Conservation (phyloP, 2,329 filamentous ascomycete genomes). For the Corinectria fuckeliana region DNA sequence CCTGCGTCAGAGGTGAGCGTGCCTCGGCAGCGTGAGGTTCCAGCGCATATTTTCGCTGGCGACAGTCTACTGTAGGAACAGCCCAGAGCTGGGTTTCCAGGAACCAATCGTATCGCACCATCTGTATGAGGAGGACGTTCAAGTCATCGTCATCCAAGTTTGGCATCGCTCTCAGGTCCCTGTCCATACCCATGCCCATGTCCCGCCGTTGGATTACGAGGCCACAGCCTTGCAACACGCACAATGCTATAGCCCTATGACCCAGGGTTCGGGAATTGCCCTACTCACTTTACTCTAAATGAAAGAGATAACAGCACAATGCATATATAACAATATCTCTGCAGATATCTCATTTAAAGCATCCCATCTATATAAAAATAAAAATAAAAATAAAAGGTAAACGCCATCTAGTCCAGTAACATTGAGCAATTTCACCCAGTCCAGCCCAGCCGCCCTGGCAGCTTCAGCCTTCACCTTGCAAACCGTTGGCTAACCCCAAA, state of each 20-base stretch:
- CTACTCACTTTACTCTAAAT: background rate
- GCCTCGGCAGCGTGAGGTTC: background rate
- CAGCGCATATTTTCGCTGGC: constrained; percentile 13
- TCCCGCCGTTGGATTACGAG: constrained; percentile 14
- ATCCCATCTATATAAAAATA: too few species aligned
- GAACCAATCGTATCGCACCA: constrained; percentile 3
- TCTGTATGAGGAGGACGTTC: background rate
- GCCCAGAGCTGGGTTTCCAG: background rate
- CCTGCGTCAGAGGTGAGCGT: constrained; percentile 5
- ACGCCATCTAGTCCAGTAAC: background rate
- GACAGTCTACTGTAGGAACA: background rate
- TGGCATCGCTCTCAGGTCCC: background rate
- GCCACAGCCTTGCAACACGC: background rate
- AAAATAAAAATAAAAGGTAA: background rate
- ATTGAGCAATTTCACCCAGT: background rate
- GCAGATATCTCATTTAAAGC: background rate
- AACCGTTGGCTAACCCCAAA: constrained; percentile 4
- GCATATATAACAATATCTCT: background rate
- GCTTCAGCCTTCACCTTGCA: constrained; percentile 12
- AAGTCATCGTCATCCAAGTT: constrained; percentile 5
- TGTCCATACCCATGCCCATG: constrained; percentile 5
- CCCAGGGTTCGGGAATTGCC: constrained; percentile 8
- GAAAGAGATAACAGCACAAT: constrained; percentile 9
- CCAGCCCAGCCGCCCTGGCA: constrained; percentile 9
- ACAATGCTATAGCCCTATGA: constrained; percentile 3